Evolutionary conservation across 306 rosid species (phyloP).

Genomic region (Boehmeria nivea): DNA sequence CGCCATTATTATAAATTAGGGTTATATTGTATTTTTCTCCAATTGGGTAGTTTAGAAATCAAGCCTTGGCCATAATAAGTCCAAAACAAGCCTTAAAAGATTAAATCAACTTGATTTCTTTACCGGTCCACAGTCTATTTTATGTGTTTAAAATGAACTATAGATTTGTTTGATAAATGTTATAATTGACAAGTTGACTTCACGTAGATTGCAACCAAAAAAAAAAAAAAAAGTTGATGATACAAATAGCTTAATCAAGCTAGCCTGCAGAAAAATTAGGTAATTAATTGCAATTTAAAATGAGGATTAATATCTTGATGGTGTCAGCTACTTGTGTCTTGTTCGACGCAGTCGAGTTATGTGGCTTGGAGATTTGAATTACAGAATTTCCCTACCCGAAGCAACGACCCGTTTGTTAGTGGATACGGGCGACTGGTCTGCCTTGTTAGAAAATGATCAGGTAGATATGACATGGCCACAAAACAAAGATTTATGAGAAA

Average conservation of each 20-base stretch:
- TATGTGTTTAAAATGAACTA: not conserved
- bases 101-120: slow-evolving; percentile 4
- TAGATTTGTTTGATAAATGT: too few relatives aligned
- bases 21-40: slow-evolving; percentile 11
- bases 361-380: slow-evolving; percentile 84
- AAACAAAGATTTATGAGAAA: too few relatives aligned
- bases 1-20: slow-evolving; percentile 24
- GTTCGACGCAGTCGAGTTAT: slow-evolving; percentile 56
- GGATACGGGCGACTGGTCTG: slow-evolving; percentile 48
- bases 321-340: slow-evolving; percentile 1
- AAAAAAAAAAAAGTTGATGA: not conserved
- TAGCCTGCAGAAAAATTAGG: not conserved
- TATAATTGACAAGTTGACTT: too few relatives aligned
- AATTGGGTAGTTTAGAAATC: slow-evolving; percentile 15
- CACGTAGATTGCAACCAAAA: too few relatives aligned
- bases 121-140: slow-evolving; percentile 14
- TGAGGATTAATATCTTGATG: not conserved
- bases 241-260: not conserved
- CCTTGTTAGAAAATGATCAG: slow-evolving; percentile 73
- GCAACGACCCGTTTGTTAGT: slow-evolving; percentile 56
- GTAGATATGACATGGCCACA: slow-evolving; percentile 26
- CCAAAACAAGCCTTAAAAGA: slow-evolving; percentile 13
- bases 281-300: not conserved
- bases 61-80: slow-evolving; percentile 11
- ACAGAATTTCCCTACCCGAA: slow-evolving; percentile 75